A percentile compares a stretch with the other conserved stretches of the same genome.
Evolutionary conservation across 1,284 basidiomycete species (phyloP).

Genomic region (Rhodotorula sp.): DNA sequence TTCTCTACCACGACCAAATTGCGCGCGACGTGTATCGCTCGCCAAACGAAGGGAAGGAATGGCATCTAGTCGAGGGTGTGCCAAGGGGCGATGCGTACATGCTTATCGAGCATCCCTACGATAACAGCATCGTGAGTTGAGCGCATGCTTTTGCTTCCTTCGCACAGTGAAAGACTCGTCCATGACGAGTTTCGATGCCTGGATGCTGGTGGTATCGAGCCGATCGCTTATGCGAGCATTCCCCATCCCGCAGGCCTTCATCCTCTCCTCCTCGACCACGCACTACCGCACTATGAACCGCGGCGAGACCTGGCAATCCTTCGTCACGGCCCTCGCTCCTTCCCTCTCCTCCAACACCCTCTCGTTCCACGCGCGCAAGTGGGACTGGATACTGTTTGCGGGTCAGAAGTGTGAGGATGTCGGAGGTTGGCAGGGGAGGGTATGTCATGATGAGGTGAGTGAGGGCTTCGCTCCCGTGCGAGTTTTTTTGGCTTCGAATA

Average conservation of each 20-base stretch:
- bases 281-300: conserved; percentile 85
- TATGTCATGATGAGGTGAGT: conserved; percentile 73
- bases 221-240: background rate
- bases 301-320: conserved; percentile 78
- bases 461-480: background rate
- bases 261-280: conserved; percentile 65
- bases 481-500: too few species aligned
- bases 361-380: conserved; percentile 72
- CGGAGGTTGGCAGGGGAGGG: conserved; percentile 61
- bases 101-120: conserved; percentile 83
- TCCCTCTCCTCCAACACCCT: conserved; percentile 65
- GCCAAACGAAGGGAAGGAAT: conserved; percentile 83
- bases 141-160: background rate
- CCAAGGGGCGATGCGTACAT: conserved; percentile 64
- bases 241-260: conserved; percentile 66
- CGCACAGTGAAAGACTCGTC: background rate
- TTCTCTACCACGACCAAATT: conserved; percentile 76
- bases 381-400: conserved; percentile 72
- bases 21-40: conserved; percentile 73
- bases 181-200: background rate
- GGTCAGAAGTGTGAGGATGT: conserved; percentile 64
- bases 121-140: conserved; percentile 67
- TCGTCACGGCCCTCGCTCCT: conserved; percentile 65
- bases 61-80: conserved; percentile 65
- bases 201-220: background rate